A percentile compares a stretch with the other conserved stretches of the same genome.
Conservation (phyloP, 495 filamentous ascomycete genomes). For the Aspergillus bridgeri region DNA sequence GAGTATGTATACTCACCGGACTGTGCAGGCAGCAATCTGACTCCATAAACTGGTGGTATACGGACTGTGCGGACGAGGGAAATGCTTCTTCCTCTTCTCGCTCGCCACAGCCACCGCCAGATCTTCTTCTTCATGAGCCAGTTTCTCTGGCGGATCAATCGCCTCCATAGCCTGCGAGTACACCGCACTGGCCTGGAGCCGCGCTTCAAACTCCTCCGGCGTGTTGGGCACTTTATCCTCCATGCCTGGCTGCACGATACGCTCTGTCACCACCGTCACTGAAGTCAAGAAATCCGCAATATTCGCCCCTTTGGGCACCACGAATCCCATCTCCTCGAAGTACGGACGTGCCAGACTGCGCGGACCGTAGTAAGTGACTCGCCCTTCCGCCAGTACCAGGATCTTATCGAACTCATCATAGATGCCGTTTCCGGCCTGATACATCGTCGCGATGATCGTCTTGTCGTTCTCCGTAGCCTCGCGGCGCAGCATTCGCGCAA, state of each 20-base stretch:
- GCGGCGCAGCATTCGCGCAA: constrained; percentile 63
- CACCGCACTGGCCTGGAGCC: constrained; percentile 67
- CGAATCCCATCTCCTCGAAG: constrained; percentile 70
- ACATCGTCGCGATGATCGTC: constrained; percentile 72
- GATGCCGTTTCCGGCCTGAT: constrained; percentile 74
- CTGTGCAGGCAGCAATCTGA: constrained; percentile 56
- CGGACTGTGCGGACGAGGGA: constrained; percentile 34
- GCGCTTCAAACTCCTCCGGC: constrained; percentile 68
- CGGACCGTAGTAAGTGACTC: constrained; percentile 74
- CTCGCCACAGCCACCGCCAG: constrained; percentile 41
- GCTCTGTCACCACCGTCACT: constrained; percentile 67
- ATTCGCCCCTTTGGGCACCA: constrained; percentile 65
- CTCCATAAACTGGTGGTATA: constrained; percentile 56
- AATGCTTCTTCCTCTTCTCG: constrained; percentile 52
- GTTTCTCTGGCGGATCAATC: constrained; percentile 53
- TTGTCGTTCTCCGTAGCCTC: constrained; percentile 63
- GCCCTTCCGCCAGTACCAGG: constrained; percentile 71
- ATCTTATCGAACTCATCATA: constrained; percentile 80
- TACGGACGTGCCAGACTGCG: constrained; percentile 58
- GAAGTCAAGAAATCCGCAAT: constrained; percentile 79
- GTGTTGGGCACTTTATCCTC: constrained; percentile 65
- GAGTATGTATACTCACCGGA: constrained; percentile 16
- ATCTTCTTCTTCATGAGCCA: constrained; percentile 41
- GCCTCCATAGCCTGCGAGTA: constrained; percentile 58
- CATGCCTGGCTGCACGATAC: constrained; percentile 60